phyloP scores from a whole-genome alignment of 441 rosid genomes.

The Populus hybrid region DNA sequence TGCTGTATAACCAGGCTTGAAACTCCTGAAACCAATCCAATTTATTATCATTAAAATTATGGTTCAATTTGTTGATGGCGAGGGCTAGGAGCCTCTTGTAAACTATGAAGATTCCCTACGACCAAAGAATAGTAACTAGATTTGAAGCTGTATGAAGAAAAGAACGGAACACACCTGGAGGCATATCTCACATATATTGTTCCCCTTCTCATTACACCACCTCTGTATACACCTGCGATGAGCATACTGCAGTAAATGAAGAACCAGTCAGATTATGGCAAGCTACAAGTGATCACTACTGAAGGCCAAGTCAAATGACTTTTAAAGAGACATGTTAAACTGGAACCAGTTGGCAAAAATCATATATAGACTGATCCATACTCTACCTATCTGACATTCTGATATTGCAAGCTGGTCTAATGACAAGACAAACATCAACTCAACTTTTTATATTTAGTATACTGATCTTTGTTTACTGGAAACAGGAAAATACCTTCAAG shows the following conservation, averaged over 20 bases:
- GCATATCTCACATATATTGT: slow-evolving; percentile 86
- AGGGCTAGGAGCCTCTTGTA: not conserved
- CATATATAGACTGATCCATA: not conserved
- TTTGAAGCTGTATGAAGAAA: not conserved
- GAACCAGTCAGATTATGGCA: not conserved
- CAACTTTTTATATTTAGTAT: not conserved
- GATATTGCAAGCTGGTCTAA: not conserved
- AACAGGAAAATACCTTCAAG: not conserved
- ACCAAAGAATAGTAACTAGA: not conserved
- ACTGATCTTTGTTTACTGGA: not conserved
- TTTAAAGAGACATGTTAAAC: not conserved
- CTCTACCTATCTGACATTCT: not conserved
- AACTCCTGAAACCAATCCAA: slow-evolving; percentile 52
- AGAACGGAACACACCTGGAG: slow-evolving; percentile 45
- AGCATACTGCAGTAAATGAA: slow-evolving; percentile 63
- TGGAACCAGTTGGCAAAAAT: not conserved
- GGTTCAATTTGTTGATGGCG: not conserved
- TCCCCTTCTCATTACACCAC: slow-evolving; percentile 90
- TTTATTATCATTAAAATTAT: slow-evolving; percentile 6
- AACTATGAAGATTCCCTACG: not conserved
- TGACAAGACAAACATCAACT: not conserved
- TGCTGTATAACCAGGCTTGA: slow-evolving; percentile 83
- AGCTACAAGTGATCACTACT: not conserved
- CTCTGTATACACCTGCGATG: slow-evolving; percentile 78
- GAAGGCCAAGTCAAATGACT: not conserved